A percentile compares a stretch with the other conserved stretches of the same genome.
These are phyloP conservation scores for Ilex asprella DNA, from an alignment of 257 asterid genomes.

Conservation along the genomic window DNA sequence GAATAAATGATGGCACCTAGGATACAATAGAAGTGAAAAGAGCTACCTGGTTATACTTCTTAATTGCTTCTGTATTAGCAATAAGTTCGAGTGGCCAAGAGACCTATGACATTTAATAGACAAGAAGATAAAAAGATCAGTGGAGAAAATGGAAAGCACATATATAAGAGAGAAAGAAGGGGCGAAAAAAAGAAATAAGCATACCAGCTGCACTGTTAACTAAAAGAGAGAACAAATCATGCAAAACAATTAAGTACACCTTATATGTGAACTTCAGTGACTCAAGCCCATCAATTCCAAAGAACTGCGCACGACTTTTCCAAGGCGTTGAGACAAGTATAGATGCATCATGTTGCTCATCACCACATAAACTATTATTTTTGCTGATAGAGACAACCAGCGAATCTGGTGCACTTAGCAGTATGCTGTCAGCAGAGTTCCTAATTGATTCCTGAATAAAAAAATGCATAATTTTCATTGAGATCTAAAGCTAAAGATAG, in stretches of 20 bases:
- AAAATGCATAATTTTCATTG: conserved; percentile 9
- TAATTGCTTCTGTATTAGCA: conserved; percentile 81
- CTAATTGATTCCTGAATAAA: conserved; percentile 77
- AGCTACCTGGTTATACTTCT: conserved; percentile 92
- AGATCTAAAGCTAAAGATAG: background rate
- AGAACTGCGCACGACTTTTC: conserved; percentile 54
- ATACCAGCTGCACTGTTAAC: background rate
- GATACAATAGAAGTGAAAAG: conserved; percentile 8
- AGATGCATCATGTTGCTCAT: conserved; percentile 42
- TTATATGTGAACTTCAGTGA: conserved; percentile 77
- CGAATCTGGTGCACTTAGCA: conserved; percentile 72
- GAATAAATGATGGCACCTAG: conserved; percentile 6
- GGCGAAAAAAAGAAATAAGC: background rate
- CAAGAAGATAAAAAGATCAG: conserved; percentile 7
- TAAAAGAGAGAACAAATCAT: conserved; percentile 6
- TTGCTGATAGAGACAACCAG: conserved; percentile 66
- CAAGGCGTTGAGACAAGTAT: conserved; percentile 54
- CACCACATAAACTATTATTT: conserved; percentile 39
- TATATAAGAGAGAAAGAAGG: background rate
- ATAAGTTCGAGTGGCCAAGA: conserved; percentile 98
- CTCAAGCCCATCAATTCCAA: conserved; percentile 75
- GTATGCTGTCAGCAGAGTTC: conserved; percentile 78
- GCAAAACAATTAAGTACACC: conserved; percentile 31
- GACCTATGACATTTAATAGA: conserved; percentile 42
- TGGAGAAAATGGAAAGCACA: conserved; percentile 3